These are phyloP conservation scores for Uronychia setigera DNA, from an alignment of 73 alveolate genomes.

Conservation along the genomic window DNA sequence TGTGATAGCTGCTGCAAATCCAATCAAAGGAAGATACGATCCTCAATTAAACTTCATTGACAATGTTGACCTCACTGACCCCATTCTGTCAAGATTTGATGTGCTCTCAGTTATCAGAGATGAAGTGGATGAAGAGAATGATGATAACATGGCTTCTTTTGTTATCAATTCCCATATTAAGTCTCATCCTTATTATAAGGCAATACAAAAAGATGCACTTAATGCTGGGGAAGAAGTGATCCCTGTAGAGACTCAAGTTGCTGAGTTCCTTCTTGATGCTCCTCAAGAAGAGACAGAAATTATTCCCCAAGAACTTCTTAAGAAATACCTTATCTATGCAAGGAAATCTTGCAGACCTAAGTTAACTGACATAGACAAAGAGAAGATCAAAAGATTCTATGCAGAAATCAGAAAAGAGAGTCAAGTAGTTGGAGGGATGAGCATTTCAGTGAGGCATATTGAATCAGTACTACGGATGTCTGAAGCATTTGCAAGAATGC, in stretches of 20 bases:
- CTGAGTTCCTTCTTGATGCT: not conserved
- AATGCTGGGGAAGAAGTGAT: slow-evolving; percentile 20
- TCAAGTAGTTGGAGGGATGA: slow-evolving; percentile 92
- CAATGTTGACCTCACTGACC: slow-evolving; percentile 99
- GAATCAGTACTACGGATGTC: slow-evolving; percentile 98
- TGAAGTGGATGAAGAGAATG: slow-evolving; percentile 93
- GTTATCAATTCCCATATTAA: slow-evolving; percentile 98
- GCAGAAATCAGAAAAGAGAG: slow-evolving; percentile 93
- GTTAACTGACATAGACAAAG: slow-evolving; percentile 92
- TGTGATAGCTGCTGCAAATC: slow-evolving; percentile 99
- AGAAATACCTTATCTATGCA: slow-evolving; percentile 97
- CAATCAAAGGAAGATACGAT: slow-evolving; percentile 96
- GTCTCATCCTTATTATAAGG: slow-evolving; percentile 89
- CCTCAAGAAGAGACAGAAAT: slow-evolving; percentile 17
- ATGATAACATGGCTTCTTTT: slow-evolving; percentile 96
- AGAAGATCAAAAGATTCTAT: slow-evolving; percentile 94
- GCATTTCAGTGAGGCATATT: slow-evolving; percentile 97
- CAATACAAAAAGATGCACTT: slow-evolving; percentile 52
- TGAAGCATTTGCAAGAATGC: slow-evolving; percentile 99
- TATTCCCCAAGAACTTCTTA: slow-evolving; percentile 90
- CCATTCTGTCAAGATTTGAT: slow-evolving; percentile 99
- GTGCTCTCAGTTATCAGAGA: slow-evolving; percentile 98
- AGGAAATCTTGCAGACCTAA: slow-evolving; percentile 93
- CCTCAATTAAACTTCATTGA: slow-evolving; percentile 94
- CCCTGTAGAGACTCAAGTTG: slow-evolving; percentile 18